Conservation (phyloP, 164 flowering plant species). For the Vitis riparia region DNA sequence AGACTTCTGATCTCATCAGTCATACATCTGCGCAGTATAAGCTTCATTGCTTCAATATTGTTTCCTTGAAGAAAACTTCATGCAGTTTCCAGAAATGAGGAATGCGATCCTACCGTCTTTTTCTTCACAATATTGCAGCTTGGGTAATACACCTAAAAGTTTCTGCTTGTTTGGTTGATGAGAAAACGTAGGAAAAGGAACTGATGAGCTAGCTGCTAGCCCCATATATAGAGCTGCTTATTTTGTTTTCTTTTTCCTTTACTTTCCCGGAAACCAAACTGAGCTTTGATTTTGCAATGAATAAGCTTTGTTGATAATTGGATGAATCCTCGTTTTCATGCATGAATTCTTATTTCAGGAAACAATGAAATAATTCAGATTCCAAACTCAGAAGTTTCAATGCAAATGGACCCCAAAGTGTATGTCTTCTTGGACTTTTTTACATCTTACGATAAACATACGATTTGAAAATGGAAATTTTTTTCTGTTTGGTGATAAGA, state of each 20-base stretch:
- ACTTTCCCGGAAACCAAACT: too few species aligned
- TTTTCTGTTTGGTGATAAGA: too few species aligned
- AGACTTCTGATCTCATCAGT: too few species aligned
- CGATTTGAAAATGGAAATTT: too few species aligned
- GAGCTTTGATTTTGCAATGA: too few species aligned
- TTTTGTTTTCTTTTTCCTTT: not conserved
- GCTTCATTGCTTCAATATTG: too few species aligned
- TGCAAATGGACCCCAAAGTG: slow-evolving; percentile 17
- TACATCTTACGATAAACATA: too few species aligned
- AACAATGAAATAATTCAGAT: slow-evolving; percentile 25
- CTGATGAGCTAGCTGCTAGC: too few species aligned
- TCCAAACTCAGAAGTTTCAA: slow-evolving; percentile 20
- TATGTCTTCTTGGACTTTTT: slow-evolving; percentile 7
- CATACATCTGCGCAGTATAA: too few species aligned
- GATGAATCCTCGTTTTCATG: not conserved
- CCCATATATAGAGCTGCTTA: not conserved
- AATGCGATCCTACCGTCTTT: slow-evolving; percentile 24
- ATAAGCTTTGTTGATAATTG: too few species aligned
- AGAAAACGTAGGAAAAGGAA: too few species aligned
- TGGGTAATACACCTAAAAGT: slow-evolving; percentile 16
- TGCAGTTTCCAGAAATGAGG: slow-evolving; percentile 15
- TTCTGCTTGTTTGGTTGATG: not conserved
- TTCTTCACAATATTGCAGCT: slow-evolving; percentile 23
- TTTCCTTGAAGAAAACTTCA: too few species aligned
- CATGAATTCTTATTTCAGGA: slow-evolving; percentile 25